These are phyloP conservation scores for Suhomyces coccinellae DNA, from an alignment of 1,139 yeast genomes.

Conservation along the genomic window DNA sequence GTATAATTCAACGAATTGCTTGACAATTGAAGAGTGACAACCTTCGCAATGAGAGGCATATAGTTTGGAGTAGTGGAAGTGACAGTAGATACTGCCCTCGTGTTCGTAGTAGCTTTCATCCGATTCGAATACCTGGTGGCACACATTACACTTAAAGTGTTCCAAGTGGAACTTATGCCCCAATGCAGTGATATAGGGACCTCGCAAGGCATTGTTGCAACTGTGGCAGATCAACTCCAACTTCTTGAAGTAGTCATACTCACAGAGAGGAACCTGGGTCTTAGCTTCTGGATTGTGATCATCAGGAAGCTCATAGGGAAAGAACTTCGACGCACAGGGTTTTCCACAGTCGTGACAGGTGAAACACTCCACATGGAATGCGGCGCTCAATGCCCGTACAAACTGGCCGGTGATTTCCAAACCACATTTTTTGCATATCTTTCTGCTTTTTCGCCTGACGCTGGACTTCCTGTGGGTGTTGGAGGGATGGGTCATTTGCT, in stretches of 20 bases:
- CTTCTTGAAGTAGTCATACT: conserved; percentile 85
- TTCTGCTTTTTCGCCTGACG: conserved; percentile 29
- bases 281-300: conserved; percentile 30
- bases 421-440: conserved; percentile 63
- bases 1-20: conserved; percentile 90
- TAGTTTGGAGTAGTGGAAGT: conserved; percentile 81
- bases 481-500: conserved; percentile 5
- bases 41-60: conserved; percentile 94
- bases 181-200: conserved; percentile 91
- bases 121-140: conserved; percentile 84
- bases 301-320: conserved; percentile 51
- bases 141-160: conserved; percentile 89
- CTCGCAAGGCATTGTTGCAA: conserved; percentile 84
- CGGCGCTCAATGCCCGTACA: conserved; percentile 77
- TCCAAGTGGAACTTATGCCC: conserved; percentile 93
- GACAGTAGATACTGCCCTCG: conserved; percentile 80
- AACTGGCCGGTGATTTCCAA: conserved; percentile 74
- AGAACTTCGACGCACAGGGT: conserved; percentile 72
- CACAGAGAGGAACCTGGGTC: conserved; percentile 77
- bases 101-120: conserved; percentile 94
- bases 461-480: conserved; percentile 9
- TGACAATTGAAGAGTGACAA: conserved; percentile 85
- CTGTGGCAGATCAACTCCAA: conserved; percentile 79
- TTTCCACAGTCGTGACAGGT: conserved; percentile 79
- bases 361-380: conserved; percentile 87